Evolutionary conservation across 805 yeast species (phyloP), one percentile per base, ranked within the genome.

Genomic region (Zygotorulaspora florentina): DNA sequence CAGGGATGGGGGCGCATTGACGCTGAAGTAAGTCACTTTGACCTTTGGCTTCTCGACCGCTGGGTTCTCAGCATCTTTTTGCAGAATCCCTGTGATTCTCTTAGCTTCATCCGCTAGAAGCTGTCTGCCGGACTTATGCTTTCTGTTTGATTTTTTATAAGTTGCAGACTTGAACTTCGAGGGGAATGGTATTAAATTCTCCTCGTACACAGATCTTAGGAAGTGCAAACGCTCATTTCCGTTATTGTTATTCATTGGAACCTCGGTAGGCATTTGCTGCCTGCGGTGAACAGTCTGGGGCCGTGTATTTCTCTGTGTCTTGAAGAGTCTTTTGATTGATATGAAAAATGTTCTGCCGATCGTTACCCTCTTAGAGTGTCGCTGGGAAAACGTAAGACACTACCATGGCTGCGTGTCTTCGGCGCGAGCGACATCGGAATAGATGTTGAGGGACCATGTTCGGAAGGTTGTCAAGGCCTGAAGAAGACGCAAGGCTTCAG

Each of bases 1-100:
- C 53, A 89, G 67, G 2, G 93, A 84, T 0, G 98, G 98, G 2
- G 96, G 96, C 0, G 96, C 95, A 25, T 79, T 79, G 5, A 90
- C 69, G 31, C 83, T 77, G 50, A 80, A 75, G 64, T 79, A 86
- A 0, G 91, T 85, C 9, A 88, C 81, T 6, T 79, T 73, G 48
- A 80, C 74, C 35, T 70, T 66, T 29, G 65, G 60, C 30, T 58
- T 53, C 54, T 68, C 58, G 40, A 17, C 29, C 31, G 33, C 11
- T 17, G 25, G 42, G 28, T 47, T 43, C 31, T 46, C 27, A 30
- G 38, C 28, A 11, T 44, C 39, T 18, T 46, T 40, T 9, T 46
- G 39, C 29, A 56, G 18, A 2, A 53, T 41, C 3, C 56, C 51
- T 43, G 70, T 75, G 26, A 81, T 67, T 39, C 91, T 76, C 57